A percentile compares a stretch with the other conserved stretches of the same genome.
Evolutionary conservation across 768 basidiomycete species (phyloP).

Genomic region (Leccinum longicurvipes): DNA sequence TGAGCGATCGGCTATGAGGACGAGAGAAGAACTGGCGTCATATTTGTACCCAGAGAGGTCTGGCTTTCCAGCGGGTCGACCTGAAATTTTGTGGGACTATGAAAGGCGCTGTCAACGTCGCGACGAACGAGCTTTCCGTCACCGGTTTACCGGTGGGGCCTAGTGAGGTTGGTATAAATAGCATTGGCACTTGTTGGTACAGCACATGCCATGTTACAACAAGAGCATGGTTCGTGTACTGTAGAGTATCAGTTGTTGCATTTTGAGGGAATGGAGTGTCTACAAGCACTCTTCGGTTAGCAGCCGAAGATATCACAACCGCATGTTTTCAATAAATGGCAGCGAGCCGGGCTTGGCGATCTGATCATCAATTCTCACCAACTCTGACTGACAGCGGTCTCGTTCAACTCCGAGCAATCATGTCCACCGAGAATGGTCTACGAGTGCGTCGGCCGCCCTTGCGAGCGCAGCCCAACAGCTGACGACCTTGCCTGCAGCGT

Average conservation of each 20-base stretch:
- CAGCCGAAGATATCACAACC: not conserved
- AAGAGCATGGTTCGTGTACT: not conserved
- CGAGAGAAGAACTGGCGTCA: too few species aligned
- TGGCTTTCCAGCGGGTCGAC: too few species aligned
- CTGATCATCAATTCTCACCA: conserved; percentile 3
- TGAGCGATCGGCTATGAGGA: too few species aligned
- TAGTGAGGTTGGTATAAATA: too few species aligned
- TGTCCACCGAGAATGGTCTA: conserved; percentile 36
- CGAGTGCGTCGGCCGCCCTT: conserved; percentile 40
- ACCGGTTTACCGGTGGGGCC: too few species aligned
- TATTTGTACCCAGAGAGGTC: too few species aligned
- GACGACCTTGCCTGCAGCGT: conserved; percentile 37
- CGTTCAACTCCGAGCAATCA: conserved; percentile 10
- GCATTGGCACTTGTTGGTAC: too few species aligned
- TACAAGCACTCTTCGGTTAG: not conserved
- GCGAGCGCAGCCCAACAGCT: conserved; percentile 3
- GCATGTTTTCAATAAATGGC: conserved; percentile 13
- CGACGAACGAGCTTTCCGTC: too few species aligned
- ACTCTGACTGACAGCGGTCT: not conserved
- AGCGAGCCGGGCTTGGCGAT: conserved; percentile 2
- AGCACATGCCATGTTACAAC: not conserved
- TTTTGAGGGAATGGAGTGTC: not conserved
- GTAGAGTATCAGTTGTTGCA: not conserved
- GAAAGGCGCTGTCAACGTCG: too few species aligned
- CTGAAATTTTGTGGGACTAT: too few species aligned